Evolutionary conservation across 805 yeast genomes (phyloP), one percentile per base, ranked within the genome.

Genomic region (Nakazawaea anatomiae): DNA sequence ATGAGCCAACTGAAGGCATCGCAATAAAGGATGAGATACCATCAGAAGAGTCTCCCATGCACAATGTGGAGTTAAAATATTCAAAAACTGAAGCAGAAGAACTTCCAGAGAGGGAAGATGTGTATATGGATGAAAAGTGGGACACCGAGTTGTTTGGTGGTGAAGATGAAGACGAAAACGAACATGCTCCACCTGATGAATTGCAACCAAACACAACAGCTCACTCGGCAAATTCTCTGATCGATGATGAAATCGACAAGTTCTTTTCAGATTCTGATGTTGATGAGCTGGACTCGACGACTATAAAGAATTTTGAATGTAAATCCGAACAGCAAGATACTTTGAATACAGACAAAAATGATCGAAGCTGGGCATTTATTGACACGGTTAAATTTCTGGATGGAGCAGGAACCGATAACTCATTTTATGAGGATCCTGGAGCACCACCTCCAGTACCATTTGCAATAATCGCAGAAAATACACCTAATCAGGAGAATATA

Each of bases 401-500:
- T 4, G 50, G 50, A 7, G 46, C 49, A 8, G 52, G 49, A 5
- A 25, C 47, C 1, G 47, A 39, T 14, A 45, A 72, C 2, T 75
- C 82, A 2, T 83, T 83, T 0, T 65, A 77, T 28, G 79, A 73
- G 45, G 95, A 87, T 61, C 95, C 95, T 0, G 95, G 95, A 42
- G 95, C 95, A 0, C 95, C 95, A 3, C 69, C 82, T 2, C 92
- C 95, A 0, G 66, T 79, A 18, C 74, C 79, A 0, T 76, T 81
- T 6, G 80, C 82, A 1, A 68, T 75, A 0, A 65, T 75, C 60
- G 45, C 30, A 47, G 69, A 68, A 3, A 55, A 66, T 8, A 55
- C 64, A 3, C 62, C 75, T 55, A 36, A 46, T 8, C 46, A 38
- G 12, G 40, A 42, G 27, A 12, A 12, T 46, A 18, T 34, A 44